Conservation (phyloP, 1,284 basidiomycete genomes). For the Puccinia hordei region DNA sequence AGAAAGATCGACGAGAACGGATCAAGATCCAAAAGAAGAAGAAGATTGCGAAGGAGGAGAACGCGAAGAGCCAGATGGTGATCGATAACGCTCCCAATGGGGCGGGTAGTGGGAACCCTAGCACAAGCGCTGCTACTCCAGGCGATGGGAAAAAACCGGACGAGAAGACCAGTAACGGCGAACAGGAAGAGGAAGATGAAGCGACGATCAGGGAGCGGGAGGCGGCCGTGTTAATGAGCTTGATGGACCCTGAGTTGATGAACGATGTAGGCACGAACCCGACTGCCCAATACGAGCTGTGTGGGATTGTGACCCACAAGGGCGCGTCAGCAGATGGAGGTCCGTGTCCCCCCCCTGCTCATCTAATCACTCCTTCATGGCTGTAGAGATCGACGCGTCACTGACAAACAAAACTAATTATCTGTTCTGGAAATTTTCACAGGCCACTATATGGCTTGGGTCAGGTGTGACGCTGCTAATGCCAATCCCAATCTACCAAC, state of each 20-base stretch:
- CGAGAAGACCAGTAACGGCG: background rate
- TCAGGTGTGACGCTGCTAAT: conserved; percentile 48
- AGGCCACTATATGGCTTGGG: conserved; percentile 54
- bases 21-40: conserved; percentile 77
- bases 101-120: background rate
- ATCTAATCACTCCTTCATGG: background rate
- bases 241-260: conserved; percentile 69
- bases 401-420: background rate
- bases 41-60: conserved; percentile 63
- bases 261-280: conserved; percentile 72
- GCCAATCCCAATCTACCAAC: conserved; percentile 47
- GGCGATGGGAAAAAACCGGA: background rate
- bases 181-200: conserved; percentile 52
- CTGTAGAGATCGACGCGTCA: background rate
- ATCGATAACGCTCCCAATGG: conserved; percentile 64
- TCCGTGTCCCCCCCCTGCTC: conserved; percentile 33
- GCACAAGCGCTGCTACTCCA: conserved; percentile 11
- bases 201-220: conserved; percentile 64
- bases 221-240: conserved; percentile 67
- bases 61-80: conserved; percentile 64
- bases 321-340: conserved; percentile 87
- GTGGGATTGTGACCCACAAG: conserved; percentile 93
- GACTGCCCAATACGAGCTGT: conserved; percentile 79
- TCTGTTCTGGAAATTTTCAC: background rate
- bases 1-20: conserved; percentile 81